Conservation (phyloP, 1,284 basidiomycete species). For the Ustilago crameri region DNA sequence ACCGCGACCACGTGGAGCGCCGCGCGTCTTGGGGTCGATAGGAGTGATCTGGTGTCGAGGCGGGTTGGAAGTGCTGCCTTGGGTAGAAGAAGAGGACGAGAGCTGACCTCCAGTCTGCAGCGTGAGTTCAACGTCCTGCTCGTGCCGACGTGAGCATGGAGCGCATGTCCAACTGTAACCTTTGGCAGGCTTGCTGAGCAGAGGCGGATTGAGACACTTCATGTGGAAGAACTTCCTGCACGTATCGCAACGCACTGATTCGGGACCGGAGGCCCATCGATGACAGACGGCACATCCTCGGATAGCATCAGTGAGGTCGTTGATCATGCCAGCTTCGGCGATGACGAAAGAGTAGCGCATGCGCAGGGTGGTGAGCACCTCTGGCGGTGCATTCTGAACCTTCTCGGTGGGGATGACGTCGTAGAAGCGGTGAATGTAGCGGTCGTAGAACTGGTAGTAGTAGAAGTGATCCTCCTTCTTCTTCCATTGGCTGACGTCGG, state of each 20-base stretch:
- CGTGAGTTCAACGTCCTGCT: slow-evolving; percentile 79
- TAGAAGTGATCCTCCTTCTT: slow-evolving; percentile 93
- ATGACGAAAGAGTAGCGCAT: slow-evolving; percentile 93
- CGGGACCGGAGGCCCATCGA: slow-evolving; percentile 78
- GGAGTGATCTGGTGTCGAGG: slow-evolving; percentile 27
- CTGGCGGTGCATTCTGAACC: slow-evolving; percentile 77
- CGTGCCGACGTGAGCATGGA: slow-evolving; percentile 86
- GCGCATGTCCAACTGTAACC: slow-evolving; percentile 99
- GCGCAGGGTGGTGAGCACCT: slow-evolving; percentile 71
- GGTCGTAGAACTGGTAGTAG: slow-evolving; percentile 92
- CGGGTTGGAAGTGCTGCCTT: slow-evolving; percentile 14
- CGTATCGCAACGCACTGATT: slow-evolving; percentile 90
- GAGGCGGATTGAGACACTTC: slow-evolving; percentile 88
- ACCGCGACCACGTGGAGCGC: slow-evolving; percentile 30
- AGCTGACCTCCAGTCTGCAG: slow-evolving; percentile 40
- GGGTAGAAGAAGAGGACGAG: slow-evolving; percentile 16
- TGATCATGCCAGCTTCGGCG: slow-evolving; percentile 89
- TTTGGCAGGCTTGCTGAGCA: slow-evolving; percentile 92
- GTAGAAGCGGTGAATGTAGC: slow-evolving; percentile 97
- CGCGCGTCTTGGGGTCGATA: slow-evolving; percentile 22
- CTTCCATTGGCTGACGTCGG: slow-evolving; percentile 93
- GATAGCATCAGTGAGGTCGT: slow-evolving; percentile 86
- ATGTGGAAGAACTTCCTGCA: slow-evolving; percentile 97
- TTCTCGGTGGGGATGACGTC: slow-evolving; percentile 89
- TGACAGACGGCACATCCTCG: slow-evolving; percentile 86